Base-by-base conservation (phyloP, 768 basidiomycete genomes). In the Paxillus rubicundulus region DNA sequence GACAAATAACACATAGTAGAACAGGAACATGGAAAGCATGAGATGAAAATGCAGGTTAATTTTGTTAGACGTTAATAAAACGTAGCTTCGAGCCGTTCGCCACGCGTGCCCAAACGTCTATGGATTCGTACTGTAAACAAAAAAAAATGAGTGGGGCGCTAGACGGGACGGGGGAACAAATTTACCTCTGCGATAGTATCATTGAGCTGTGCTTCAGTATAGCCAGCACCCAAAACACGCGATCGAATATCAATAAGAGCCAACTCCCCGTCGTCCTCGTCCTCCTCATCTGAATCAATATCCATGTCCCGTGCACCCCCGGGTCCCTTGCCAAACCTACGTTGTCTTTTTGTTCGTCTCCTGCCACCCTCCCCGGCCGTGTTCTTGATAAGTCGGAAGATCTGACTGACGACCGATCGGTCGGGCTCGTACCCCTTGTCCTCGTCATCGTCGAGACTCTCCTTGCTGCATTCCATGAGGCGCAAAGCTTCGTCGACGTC, bases 401-500 rank as follows among this genome's bases (percentile, higher is more conserved):
- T 91, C 71, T 89, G 85, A 67, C 87, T 90, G 53, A 84, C 77
- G 46, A 81, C 77, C 18, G 94, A 92, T 58, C 82, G 81, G 65
- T 99, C 96, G 4, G 77, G 76, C 32, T 87, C 87, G 27, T 74
- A 72, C 32, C 84, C 86, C 40, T 78, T 77, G 39, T 87, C 86
- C 17, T 83, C 81, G 10, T 92, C 91, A 41, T 95, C 91, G 49
- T 84, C 77, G 60, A 99, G 73, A 63, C 87, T 92, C 64, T 91
- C 89, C 70, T 98, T 99, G 73, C 89, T 92, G 60, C 90, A 92
- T 53, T 94, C 92, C 95, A 99, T 98, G 55, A 99, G 75, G 36
- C 97, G 85, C 56, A 99, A 76, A 2, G 97, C 97, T 71, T 98
- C 97, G 64, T 98, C 94, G 12, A 99, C 94, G 65, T 99, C 97